Evolutionary conservation across 371 early-diverging fungal genomes (phyloP).

Genomic region (Fennellomyces sp.): DNA sequence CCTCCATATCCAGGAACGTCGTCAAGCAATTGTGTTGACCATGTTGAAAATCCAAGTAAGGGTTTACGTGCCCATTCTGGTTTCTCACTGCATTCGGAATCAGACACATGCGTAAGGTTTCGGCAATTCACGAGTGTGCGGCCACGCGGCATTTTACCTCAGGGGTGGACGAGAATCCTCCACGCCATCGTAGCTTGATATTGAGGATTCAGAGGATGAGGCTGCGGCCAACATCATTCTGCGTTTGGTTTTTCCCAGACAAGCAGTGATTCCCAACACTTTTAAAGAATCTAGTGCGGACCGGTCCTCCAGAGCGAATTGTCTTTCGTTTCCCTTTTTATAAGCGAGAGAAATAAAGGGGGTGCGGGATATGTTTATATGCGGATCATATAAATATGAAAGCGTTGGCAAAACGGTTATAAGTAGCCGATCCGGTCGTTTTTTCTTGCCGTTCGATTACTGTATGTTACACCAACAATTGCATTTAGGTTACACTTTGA

Average conservation of each 20-base stretch:
- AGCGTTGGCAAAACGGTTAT: neutral
- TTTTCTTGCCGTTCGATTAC: neutral
- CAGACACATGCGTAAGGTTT: too few relatives aligned
- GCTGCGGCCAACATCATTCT: neutral
- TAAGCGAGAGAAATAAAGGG: neutral
- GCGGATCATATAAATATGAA: neutral
- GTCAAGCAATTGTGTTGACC: slow-evolving; percentile 49
- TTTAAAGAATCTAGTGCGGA: neutral
- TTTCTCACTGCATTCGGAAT: neutral
- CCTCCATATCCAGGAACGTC: slow-evolving; percentile 50
- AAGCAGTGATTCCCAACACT: neutral
- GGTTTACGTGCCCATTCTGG: slow-evolving; percentile 21
- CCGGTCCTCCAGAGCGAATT: too few relatives aligned
- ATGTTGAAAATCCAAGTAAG: slow-evolving; percentile 47
- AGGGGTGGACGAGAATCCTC: neutral
- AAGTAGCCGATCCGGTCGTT: neutral
- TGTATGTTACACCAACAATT: neutral
- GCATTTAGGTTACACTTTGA: too few relatives aligned
- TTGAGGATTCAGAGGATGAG: neutral
- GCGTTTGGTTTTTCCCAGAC: slow-evolving; percentile 1
- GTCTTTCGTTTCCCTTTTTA: neutral
- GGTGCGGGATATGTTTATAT: neutral
- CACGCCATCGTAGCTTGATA: neutral
- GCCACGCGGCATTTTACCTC: too few relatives aligned
- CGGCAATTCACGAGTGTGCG: too few relatives aligned